Conservation (phyloP, 1,139 yeast genomes). For the Kodamaea ohmeri region DNA sequence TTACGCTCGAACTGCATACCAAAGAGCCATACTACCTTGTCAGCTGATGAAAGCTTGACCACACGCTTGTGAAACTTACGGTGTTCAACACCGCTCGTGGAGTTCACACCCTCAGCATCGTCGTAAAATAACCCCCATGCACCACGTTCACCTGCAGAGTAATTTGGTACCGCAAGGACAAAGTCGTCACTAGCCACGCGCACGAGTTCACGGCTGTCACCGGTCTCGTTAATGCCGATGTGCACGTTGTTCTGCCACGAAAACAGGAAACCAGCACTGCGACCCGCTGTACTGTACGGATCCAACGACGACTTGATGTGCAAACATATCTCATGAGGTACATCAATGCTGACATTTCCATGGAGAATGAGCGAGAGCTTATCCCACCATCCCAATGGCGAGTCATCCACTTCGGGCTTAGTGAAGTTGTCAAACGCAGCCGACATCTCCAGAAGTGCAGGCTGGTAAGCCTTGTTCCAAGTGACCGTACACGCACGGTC, state of each 20-base stretch:
- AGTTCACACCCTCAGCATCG: conserved; percentile 11
- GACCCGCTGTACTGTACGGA: conserved; percentile 72
- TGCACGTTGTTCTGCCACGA: conserved; percentile 70
- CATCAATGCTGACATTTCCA: conserved; percentile 54
- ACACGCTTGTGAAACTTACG: conserved; percentile 38
- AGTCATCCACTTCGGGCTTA: conserved; percentile 77
- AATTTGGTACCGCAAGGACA: conserved; percentile 63
- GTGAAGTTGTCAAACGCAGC: conserved; percentile 55
- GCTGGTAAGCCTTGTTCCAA: conserved; percentile 45
- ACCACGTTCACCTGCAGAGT: conserved; percentile 33
- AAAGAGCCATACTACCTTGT: conserved; percentile 41
- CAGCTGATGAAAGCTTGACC: conserved; percentile 38
- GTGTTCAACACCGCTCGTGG: conserved; percentile 24
- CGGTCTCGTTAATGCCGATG: conserved; percentile 59
- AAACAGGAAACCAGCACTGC: conserved; percentile 75
- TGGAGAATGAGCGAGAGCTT: conserved; percentile 39
- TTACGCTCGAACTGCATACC: conserved; percentile 46
- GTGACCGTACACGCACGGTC: conserved; percentile 41
- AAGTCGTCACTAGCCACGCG: conserved; percentile 65
- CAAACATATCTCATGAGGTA: conserved; percentile 48
- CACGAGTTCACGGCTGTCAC: conserved; percentile 60
- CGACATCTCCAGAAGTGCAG: conserved; percentile 36
- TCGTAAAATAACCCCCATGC: conserved; percentile 39
- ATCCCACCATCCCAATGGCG: conserved; percentile 79
- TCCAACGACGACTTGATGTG: conserved; percentile 66